Evolutionary conservation across 2,329 filamentous ascomycete species (phyloP), one percentile per base, ranked within the genome.

Genomic region (Elsinoe batatas): DNA sequence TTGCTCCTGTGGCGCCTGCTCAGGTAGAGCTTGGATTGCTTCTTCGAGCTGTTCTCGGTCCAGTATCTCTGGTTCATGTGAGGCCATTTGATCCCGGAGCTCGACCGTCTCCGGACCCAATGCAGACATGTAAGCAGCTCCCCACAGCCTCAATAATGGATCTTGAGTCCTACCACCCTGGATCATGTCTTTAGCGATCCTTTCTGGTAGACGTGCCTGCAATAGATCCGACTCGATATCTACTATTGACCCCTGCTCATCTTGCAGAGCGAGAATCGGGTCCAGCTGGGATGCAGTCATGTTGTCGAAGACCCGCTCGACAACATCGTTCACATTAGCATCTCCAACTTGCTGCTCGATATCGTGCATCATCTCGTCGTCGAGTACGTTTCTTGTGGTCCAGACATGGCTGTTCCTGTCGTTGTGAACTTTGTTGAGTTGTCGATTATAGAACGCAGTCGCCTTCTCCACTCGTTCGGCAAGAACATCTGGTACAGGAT

Each of bases 341-440:
- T 60, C 51, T 64, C 64, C 61, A 12, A 64, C 65, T 53, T 43
- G 53, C 30, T 38, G 32, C 35, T 49, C 33, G 17, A 51, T 35
- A 17, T 56, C 46, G 18, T 38, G 36, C 35, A 57, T 13, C 26
- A 53, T 53, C n/a, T 57, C 47, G 17, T 43, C 33, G 18, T 53
- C 37, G 5, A n/a, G 46, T 13, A 49, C 36, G n/a, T 12, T 44
- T 20, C 18, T 22, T 22, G 33, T 33, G 4, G 26, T 8, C 26
- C 26, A 30, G 26, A 30, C 26, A 30, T 30, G 26, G n/a, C 18
- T 33, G 1, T 50, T 15, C 10, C 3, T 8, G n/a, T 12, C 6
- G 17, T 35, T 26, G 32, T 15, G 46, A 3, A 36, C 13, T 5
- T 33, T 12, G 6, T 26, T 15, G 11, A 26, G 33, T 7, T 33